Conservation (phyloP, 352 stramenopile genomes). For the Phytophthora pseudosyringae region DNA sequence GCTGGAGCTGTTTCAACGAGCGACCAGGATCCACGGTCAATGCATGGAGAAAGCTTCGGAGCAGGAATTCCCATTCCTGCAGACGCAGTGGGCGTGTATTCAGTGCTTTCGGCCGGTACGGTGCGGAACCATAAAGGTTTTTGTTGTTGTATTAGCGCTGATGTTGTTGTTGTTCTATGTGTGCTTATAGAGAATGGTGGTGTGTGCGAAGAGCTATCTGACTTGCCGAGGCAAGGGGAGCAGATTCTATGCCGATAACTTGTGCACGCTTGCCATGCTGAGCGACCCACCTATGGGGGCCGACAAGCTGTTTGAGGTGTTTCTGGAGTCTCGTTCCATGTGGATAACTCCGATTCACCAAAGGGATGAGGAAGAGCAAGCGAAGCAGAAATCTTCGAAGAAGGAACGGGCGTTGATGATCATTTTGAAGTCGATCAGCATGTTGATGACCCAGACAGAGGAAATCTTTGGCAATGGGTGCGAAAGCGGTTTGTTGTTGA, state of each 20-base stretch:
- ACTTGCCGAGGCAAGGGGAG: constrained; percentile 58
- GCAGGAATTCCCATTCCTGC: constrained; percentile 65
- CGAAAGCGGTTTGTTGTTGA: constrained; percentile 33
- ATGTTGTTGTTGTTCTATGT: constrained; percentile 15
- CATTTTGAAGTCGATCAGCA: constrained; percentile 64
- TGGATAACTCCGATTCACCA: constrained; percentile 50
- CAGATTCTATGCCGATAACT: constrained; percentile 70
- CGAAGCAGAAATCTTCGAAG: constrained; percentile 13
- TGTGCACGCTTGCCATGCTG: constrained; percentile 58
- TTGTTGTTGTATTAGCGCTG: background rate
- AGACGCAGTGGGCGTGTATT: constrained; percentile 69
- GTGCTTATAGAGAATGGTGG: constrained; percentile 51
- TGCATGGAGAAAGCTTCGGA: constrained; percentile 22
- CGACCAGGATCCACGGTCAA: constrained; percentile 38
- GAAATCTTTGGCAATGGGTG: constrained; percentile 57
- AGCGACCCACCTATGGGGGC: constrained; percentile 31
- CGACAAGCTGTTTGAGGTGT: constrained; percentile 49
- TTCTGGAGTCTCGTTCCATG: constrained; percentile 56
- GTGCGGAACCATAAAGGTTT: background rate
- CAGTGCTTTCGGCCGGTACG: constrained; percentile 66
- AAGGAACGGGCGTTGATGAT: constrained; percentile 51
- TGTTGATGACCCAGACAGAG: constrained; percentile 62
- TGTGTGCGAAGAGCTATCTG: constrained; percentile 55
- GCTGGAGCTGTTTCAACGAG: constrained; percentile 53
- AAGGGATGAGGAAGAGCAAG: constrained; percentile 11